Evolutionary conservation across 192 early-diverging fungal species (phyloP).

Genomic region (Entomortierella chlamydospora): DNA sequence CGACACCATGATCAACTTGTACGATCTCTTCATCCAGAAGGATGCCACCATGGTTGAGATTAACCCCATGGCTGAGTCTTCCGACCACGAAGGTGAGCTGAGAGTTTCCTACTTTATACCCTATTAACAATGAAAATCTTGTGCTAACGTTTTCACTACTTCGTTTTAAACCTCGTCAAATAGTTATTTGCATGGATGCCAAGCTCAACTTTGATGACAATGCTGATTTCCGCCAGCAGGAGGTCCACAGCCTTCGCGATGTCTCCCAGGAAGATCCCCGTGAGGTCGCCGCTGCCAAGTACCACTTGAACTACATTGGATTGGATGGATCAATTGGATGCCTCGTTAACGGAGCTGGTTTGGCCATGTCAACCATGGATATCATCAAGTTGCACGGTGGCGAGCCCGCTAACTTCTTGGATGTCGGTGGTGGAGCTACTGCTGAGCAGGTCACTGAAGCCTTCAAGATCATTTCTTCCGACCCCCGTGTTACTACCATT

Average conservation of each 20-base stretch:
- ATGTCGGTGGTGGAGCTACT: slow-evolving; percentile 98
- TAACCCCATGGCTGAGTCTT: slow-evolving; percentile 96
- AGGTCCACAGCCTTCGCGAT: slow-evolving; percentile 90
- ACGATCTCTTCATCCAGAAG: slow-evolving; percentile 97
- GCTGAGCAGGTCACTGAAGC: slow-evolving; percentile 97
- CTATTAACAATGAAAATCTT: no score
- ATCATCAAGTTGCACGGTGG: slow-evolving; percentile 99
- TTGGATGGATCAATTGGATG: slow-evolving; percentile 99
- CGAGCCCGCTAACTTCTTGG: slow-evolving; percentile 99
- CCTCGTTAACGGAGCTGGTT: slow-evolving; percentile 98
- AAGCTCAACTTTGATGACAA: slow-evolving; percentile 99
- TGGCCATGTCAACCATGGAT: slow-evolving; percentile 99
- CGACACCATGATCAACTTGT: slow-evolving; percentile 91
- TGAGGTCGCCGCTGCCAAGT: slow-evolving; percentile 97
- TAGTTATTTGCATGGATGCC: slow-evolving; percentile 97
- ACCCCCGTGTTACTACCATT: slow-evolving; percentile 93
- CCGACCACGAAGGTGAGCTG: slow-evolving; percentile 80
- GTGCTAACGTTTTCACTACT: no score
- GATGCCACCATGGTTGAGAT: slow-evolving; percentile 99
- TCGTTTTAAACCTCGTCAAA: no score
- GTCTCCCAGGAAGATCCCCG: slow-evolving; percentile 96
- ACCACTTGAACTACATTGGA: slow-evolving; percentile 99
- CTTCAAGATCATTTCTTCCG: slow-evolving; percentile 99
- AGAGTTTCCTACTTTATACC: no score
- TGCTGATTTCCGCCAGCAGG: slow-evolving; percentile 97